phyloP scores from a whole-genome alignment of 805 yeast genomes.

The Pichia manshurica region DNA sequence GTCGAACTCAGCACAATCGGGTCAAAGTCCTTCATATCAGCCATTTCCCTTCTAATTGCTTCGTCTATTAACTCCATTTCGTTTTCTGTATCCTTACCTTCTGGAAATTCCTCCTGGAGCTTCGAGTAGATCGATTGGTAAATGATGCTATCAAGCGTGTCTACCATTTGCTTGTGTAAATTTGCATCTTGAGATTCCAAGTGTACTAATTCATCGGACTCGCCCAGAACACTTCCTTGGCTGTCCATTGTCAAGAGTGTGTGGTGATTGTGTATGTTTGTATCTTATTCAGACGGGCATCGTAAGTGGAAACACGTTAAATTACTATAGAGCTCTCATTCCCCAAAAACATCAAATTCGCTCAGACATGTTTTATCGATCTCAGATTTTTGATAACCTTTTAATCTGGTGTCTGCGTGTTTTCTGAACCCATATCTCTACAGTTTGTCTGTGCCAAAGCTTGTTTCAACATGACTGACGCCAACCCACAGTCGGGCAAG shows the following conservation, averaged over 20 bases:
- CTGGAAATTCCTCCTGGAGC: background rate
- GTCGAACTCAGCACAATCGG: background rate
- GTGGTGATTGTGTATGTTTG: no score
- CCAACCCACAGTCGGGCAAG: background rate
- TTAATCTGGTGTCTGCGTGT: no score
- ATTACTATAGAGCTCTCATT: no score
- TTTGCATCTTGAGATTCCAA: background rate
- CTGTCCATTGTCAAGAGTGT: background rate
- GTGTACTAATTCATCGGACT: background rate
- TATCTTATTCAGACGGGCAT: no score
- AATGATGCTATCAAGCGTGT: conserved; percentile 2
- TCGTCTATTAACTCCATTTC: background rate
- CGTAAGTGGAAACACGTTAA: no score
- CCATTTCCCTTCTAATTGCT: background rate
- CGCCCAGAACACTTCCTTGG: background rate
- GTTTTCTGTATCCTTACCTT: background rate
- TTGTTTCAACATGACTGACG: no score
- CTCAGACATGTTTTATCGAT: no score
- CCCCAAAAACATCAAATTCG: no score
- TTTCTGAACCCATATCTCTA: no score
- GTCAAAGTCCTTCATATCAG: background rate
- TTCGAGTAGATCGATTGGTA: background rate
- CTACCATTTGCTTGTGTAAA: background rate
- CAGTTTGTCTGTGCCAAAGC: no score
- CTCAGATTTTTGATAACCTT: no score